phyloP scores from a whole-genome alignment of 2,329 filamentous ascomycete species.

The Fusarium sulawesiense region DNA sequence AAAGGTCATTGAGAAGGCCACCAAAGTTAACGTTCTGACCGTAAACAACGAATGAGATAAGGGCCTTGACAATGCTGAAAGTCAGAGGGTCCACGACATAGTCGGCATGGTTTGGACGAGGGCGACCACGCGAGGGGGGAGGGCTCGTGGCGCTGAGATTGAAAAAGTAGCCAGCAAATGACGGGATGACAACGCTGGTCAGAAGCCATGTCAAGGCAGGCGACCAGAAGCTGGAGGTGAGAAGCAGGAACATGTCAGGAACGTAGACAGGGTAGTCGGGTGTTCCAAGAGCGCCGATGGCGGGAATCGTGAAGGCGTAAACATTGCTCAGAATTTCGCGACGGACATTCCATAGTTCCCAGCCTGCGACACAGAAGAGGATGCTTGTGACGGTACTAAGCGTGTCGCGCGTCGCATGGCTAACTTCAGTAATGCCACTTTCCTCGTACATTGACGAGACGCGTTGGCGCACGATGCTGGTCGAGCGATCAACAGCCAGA shows the following conservation, averaged over 20 bases:
- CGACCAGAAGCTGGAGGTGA: slow-evolving; percentile 85
- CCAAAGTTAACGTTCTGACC: slow-evolving; percentile 72
- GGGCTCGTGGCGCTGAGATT: slow-evolving; percentile 75
- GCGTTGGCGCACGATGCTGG: slow-evolving; percentile 73
- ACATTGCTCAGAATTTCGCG: slow-evolving; percentile 76
- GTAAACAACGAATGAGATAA: slow-evolving; percentile 85
- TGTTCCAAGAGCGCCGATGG: slow-evolving; percentile 65
- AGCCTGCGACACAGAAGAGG: slow-evolving; percentile 72
- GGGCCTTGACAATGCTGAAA: slow-evolving; percentile 89
- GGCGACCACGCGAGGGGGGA: slow-evolving; percentile 57
- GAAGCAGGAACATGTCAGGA: slow-evolving; percentile 83
- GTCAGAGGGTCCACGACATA: slow-evolving; percentile 84
- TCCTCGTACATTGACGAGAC: slow-evolving; percentile 72
- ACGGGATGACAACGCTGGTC: slow-evolving; percentile 77
- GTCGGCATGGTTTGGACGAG: slow-evolving; percentile 55
- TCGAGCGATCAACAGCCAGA: slow-evolving; percentile 78
- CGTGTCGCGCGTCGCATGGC: slow-evolving; percentile 73
- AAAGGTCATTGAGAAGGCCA: slow-evolving; percentile 69
- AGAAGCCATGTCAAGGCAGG: slow-evolving; percentile 80
- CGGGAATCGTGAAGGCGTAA: slow-evolving; percentile 79
- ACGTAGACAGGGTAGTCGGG: slow-evolving; percentile 72
- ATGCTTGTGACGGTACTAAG: slow-evolving; percentile 80
- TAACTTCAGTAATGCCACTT: slow-evolving; percentile 73
- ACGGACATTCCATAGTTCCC: slow-evolving; percentile 79
- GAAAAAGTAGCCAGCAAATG: slow-evolving; percentile 85